These are phyloP conservation scores for Microdochium nivale DNA, from an alignment of 2,329 filamentous ascomycete species.

Conservation along the genomic window DNA sequence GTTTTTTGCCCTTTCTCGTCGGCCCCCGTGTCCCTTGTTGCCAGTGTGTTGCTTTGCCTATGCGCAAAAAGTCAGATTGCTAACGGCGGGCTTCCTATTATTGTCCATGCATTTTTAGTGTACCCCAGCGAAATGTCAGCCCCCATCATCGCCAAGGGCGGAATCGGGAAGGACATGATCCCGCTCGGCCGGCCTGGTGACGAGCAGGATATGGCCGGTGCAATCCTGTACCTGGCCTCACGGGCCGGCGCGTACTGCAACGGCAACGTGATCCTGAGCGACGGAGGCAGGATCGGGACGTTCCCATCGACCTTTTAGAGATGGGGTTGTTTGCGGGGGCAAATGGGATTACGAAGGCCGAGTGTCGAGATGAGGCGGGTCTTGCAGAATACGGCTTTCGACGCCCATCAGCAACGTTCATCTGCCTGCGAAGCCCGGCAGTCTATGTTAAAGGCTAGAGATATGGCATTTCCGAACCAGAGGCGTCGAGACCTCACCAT, in stretches of 20 bases:
- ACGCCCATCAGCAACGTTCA: no score
- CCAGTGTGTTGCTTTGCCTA: no score
- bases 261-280: conserved; percentile 51
- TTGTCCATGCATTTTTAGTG: no score
- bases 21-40: no score
- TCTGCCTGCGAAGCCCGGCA: no score
- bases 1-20: conserved; percentile 11
- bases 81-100: no score
- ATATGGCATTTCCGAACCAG: no score
- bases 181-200: conserved; percentile 53
- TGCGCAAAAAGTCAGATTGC: background rate
- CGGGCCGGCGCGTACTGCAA: conserved; percentile 59
- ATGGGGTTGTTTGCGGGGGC: background rate
- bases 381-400: no score
- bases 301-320: conserved; percentile 45
- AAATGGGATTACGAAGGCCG: no score
- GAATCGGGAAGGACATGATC: conserved; percentile 32
- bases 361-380: no score
- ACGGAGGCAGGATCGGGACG: conserved; percentile 51
- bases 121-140: conserved; percentile 55
- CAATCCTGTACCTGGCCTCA: conserved; percentile 56
- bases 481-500: background rate
- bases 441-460: no score
- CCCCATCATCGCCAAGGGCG: conserved; percentile 31
- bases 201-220: conserved; percentile 55